Base-by-base conservation (phyloP, 805 yeast species). In the Saccharomyces paradoxus region DNA sequence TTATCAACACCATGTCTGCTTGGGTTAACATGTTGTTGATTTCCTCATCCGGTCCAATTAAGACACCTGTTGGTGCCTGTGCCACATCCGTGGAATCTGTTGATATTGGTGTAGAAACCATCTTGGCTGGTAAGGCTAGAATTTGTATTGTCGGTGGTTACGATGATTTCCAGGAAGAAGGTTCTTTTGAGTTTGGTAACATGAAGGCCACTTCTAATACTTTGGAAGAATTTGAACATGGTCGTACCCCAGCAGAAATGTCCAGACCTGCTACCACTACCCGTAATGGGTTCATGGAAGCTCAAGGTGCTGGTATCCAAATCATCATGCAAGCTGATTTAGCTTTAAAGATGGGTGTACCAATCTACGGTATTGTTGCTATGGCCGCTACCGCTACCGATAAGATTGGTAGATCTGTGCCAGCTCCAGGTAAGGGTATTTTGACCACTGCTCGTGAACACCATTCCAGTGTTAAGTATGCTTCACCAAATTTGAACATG, bases 371-470 rank as follows among this genome's bases (percentile, higher is more conserved):
- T 75, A 83, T 94, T 59, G 80, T 91, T 64, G 99, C 96, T 53
- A 76, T 91, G 81, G 81, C 97, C 55, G 92, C 97, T 54, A 95
- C 98, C 67, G 99, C 99, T 52, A 82, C 96, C 57, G 99, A 94
- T 75, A 95, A 91, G 84, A 92, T 92, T 72, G 97, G 98, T 71
- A 87, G 97, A 77, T 91, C 98, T 51, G 92, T 94, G 62, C 99
- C 99, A 62, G 99, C 99, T 70, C 99, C 99, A 76, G 99, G 99
- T 73, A 89, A 92, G 78, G 99, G 99, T 86, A 87, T 94, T 63
- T 81, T 94, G 79, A 94, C 99, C 58, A 89, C 96, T 69, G 99
- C 99, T 56, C 86, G 96, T 69, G 99, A 95, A 77, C 83, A 84
- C 69, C 92, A 86, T 64, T 88, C 90, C 63, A 81, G 79, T 65